Evolutionary conservation across 2,329 filamentous ascomycete genomes (phyloP).

Genomic region (Juglanconis oblonga): DNA sequence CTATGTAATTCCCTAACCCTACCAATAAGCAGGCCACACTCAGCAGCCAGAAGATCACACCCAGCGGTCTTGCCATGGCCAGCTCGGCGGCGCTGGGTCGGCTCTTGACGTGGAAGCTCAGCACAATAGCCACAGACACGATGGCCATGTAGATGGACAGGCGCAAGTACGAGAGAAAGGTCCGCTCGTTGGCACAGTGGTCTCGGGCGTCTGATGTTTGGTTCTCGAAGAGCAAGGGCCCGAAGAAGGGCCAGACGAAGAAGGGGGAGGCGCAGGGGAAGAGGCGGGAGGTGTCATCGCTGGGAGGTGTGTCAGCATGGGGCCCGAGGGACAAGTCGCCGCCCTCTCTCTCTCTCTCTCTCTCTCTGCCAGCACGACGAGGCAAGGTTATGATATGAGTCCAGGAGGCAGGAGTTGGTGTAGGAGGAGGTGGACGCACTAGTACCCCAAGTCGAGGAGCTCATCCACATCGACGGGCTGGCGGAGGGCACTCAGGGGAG

Average conservation of each 20-base stretch:
- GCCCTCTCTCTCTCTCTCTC: not conserved
- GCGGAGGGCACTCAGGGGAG: constrained; percentile 34
- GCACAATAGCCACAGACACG: constrained; percentile 82
- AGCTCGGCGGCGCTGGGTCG: constrained; percentile 69
- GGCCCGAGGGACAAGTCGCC: constrained; percentile 28
- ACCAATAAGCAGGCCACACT: constrained; percentile 72
- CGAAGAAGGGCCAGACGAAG: constrained; percentile 59
- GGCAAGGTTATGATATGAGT: not conserved
- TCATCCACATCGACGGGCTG: constrained; percentile 44
- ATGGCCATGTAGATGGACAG: constrained; percentile 88
- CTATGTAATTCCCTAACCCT: constrained; percentile 85
- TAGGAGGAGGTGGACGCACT: not conserved
- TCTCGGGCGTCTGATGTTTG: constrained; percentile 72
- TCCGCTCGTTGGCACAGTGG: constrained; percentile 77
- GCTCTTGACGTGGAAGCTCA: constrained; percentile 86
- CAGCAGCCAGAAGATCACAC: constrained; percentile 83
- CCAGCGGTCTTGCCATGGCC: constrained; percentile 77
- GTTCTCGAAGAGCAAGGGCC: constrained; percentile 71
- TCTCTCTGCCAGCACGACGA: not conserved
- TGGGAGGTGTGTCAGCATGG: not conserved
- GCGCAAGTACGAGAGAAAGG: constrained; percentile 87
- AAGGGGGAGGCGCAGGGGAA: constrained; percentile 39
- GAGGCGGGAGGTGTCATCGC: not conserved
- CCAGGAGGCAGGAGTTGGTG: not conserved
- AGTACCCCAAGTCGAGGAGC: constrained; percentile 11